Conservation (phyloP, 768 basidiomycete genomes). For the Termitomyces sp. region DNA sequence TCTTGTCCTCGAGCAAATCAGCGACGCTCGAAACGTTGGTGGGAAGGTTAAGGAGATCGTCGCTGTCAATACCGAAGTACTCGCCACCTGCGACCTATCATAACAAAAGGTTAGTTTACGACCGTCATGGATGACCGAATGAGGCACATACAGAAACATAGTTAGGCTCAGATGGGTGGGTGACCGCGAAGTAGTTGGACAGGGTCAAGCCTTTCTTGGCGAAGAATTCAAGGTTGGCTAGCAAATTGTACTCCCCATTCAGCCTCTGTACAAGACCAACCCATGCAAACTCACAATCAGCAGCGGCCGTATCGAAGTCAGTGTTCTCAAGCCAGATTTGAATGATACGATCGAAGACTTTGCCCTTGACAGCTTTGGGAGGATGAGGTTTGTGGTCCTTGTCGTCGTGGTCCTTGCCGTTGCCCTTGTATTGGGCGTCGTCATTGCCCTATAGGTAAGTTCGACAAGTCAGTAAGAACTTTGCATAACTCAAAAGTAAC, state of each 20-base stretch:
- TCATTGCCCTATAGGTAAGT: neutral
- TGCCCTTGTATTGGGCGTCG: neutral
- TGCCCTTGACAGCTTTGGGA: slow-evolving; percentile 17
- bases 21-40: slow-evolving; percentile 55
- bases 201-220: slow-evolving; percentile 50
- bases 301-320: slow-evolving; percentile 36
- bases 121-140: neutral
- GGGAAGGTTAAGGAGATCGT: slow-evolving; percentile 37
- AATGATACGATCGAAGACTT: slow-evolving; percentile 30
- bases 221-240: slow-evolving; percentile 33
- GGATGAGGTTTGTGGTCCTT: neutral
- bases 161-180: slow-evolving; percentile 65
- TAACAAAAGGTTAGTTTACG: no score
- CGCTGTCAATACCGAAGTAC: slow-evolving; percentile 39
- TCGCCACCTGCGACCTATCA: slow-evolving; percentile 13
- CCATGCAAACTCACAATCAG: slow-evolving; percentile 21
- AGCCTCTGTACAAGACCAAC: neutral
- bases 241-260: neutral
- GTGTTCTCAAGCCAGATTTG: slow-evolving; percentile 65
- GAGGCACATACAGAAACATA: slow-evolving; percentile 35
- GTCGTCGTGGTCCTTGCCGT: neutral
- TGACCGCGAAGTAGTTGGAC: slow-evolving; percentile 45
- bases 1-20: slow-evolving; percentile 57
- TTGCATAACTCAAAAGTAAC: neutral
- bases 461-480: neutral